Base-by-base conservation (phyloP, 805 yeast species). In the Candida endomychidarum region DNA sequence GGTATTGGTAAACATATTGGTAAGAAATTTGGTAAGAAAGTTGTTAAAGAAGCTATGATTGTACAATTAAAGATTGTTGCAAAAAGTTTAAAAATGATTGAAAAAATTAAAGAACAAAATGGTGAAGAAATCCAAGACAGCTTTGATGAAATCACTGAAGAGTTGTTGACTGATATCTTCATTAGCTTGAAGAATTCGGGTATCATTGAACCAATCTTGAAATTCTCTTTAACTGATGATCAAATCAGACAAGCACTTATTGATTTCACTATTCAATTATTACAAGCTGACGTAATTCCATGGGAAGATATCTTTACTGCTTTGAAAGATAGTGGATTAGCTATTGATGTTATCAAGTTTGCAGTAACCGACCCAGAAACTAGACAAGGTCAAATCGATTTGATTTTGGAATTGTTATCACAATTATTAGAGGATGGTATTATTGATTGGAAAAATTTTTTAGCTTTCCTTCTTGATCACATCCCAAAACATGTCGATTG, bases 271-370 rank as follows among this genome's bases (percentile, higher is more conserved):
- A 47, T 60, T 25, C 52, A 57, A 16, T 47, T 61, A 23, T 32
- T 63, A 16, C 45, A 53, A 28, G 57, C 60, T 7, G 57, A 53
- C 18, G 66, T 55, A 7, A 61, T 61, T 44, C 66, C 67, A 2
- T 62, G 54, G 45, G 50, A 53, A 36, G 65, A 61, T 17, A 50
- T 62, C 3, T 61, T 62, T 37, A 44, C 18, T 3, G 67, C 67
- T 7, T 47, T 62, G 37, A 55, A 46, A 41, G 53, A 52, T 6
- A 54, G 62, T 33, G 66, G 64, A 3, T 51, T 63, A 37, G 66
- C 61, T 11, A 32, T 50, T 18, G 64, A 60, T 24, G 56, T 62
- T 18, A 43, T 58, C 22, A 42, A 47, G 34, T 51, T 53, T 38
- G 38, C 56, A 6, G 43, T 63, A 9, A 54, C 63, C 3, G 63